Evolutionary conservation across 2,329 filamentous ascomycete genomes (phyloP), one percentile per base, ranked within the genome.

Genomic region (Lasiodiplodia gonubiensis): DNA sequence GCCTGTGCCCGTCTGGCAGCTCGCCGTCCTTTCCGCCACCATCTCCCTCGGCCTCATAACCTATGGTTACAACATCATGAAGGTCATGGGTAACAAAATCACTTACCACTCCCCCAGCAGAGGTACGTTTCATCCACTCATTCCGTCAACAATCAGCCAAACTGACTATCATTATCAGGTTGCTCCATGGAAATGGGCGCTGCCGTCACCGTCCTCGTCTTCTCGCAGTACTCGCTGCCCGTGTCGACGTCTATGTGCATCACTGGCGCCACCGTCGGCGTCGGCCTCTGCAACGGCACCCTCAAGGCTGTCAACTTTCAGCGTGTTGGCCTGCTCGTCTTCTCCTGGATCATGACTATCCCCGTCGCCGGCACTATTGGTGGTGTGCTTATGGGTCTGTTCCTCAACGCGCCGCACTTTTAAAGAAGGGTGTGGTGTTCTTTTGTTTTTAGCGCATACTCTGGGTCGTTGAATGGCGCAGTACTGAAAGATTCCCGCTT

Each of bases 11-110:
- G 74, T 91, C 54, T 94, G 92, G 92, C 90, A 93, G 79, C 85
- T 94, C 66, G 91, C 89, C 61, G 89, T 93, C 21, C 81, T 91
- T 14, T 84, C 88, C 30, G 77, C 83, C 1, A 87, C 83, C 48
- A 89, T 92, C 74, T 91, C 85, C 55, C 51, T 76, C 23, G 91
- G 90, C 71, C 84, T 93, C 67, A 83, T 89, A 74, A 92, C 90
- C 16, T 93, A 92, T 73, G 91, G 90, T 11, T 93, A 92, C 82
- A 92, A 93, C 83, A 93, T 93, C 80, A 93, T 93, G 90, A 92
- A 91, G 82, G 89, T 91, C 79, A 92, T 93, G 90, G 91, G 91
- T 64, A 93, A 93, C 84, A 91, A 91, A 80, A 89, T 92, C 77
- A 92, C 90, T 68, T 90, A 90, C 78, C 89, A 91, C 77, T 86